phyloP scores from a whole-genome alignment of 2,329 filamentous ascomycete genomes.

The Botrytis tulipae region DNA sequence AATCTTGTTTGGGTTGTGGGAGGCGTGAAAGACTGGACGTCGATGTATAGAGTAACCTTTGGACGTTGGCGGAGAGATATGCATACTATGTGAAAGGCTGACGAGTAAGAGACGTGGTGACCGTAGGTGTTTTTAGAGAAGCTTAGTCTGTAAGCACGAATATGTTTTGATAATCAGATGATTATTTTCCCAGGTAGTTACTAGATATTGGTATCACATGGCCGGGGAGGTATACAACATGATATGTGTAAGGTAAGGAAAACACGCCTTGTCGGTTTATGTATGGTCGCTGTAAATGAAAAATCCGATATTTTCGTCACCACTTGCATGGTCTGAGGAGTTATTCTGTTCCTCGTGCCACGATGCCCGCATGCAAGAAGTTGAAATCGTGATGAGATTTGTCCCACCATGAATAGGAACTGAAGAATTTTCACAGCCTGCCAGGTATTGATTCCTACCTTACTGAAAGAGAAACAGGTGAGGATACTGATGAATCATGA shows the following conservation, averaged over 20 bases:
- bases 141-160: conserved; percentile 1
- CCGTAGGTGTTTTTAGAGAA: not conserved
- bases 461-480: conserved; percentile 2
- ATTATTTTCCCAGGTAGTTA: not conserved
- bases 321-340: not conserved
- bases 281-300: not conserved
- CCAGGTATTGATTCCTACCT: not conserved
- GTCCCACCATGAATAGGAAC: not conserved
- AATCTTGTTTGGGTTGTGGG: not conserved
- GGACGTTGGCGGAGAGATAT: not conserved
- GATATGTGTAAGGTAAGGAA: not conserved
- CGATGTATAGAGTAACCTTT: not conserved
- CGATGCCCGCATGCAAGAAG: conserved; percentile 1
- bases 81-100: not conserved
- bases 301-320: not conserved
- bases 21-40: not conserved
- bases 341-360: not conserved
- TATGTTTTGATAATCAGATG: conserved; percentile 8
- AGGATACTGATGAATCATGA: conserved; percentile 13
- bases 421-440: not conserved
- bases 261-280: not conserved
- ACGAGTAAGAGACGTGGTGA: not conserved
- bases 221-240: not conserved
- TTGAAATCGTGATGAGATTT: not conserved
- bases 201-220: not conserved